Conservation (phyloP, 1,284 basidiomycete species). For the Ceratobasidium sp. region DNA sequence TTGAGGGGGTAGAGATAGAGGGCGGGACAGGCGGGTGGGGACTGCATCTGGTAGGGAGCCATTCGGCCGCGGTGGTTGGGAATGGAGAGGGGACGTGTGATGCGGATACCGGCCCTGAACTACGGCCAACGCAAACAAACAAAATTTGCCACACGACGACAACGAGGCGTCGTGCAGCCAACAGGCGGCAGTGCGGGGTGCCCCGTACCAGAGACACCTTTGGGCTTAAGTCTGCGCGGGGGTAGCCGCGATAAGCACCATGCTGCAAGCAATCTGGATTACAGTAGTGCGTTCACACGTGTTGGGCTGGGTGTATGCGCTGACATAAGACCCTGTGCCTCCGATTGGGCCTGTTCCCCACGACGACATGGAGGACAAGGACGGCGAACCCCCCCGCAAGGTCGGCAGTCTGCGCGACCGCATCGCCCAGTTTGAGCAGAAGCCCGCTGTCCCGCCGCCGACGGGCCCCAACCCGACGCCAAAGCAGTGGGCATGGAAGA, state of each 20-base stretch:
- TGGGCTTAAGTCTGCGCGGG: background rate
- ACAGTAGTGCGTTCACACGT: background rate
- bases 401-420: constrained; percentile 80
- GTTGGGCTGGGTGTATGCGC: constrained; percentile 33
- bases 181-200: constrained; percentile 8
- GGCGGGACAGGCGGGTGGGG: constrained; percentile 65
- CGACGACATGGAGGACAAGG: constrained; percentile 28
- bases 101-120: constrained; percentile 28
- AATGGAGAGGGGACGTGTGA: constrained; percentile 33
- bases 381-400: constrained; percentile 47
- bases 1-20: constrained; percentile 96
- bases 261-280: too few relatives aligned
- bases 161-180: constrained; percentile 14
- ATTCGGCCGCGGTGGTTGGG: constrained; percentile 23
- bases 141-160: constrained; percentile 22
- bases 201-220: background rate
- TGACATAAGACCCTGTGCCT: constrained; percentile 28
- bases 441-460: constrained; percentile 62
- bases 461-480: constrained; percentile 51
- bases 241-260: background rate
- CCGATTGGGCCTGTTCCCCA: background rate
- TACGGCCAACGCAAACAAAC: constrained; percentile 6
- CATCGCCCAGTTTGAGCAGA: constrained; percentile 83
- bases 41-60: constrained; percentile 46
- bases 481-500: constrained; percentile 46